Evolutionary conservation across 225 moss, liverwort and hornwort species (phyloP).

Genomic region (Marchantia polymorpha): DNA sequence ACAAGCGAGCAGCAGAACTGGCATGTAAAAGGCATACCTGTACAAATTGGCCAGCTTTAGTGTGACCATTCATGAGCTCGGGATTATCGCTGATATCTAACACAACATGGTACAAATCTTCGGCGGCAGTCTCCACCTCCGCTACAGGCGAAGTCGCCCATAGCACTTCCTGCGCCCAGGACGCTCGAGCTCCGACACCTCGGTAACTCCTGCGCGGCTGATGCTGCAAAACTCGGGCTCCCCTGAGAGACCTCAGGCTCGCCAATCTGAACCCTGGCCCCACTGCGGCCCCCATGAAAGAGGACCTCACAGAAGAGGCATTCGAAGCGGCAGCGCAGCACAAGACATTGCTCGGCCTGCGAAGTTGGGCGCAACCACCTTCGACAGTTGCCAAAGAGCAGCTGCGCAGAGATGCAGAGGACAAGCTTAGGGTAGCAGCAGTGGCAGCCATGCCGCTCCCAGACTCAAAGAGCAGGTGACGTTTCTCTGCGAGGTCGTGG

Average conservation of each 20-base stretch:
- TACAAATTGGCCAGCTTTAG: constrained; percentile 83
- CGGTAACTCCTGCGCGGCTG: constrained; percentile 1
- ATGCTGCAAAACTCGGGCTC: neutral
- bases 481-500: neutral
- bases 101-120: constrained; percentile 72
- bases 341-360: constrained; percentile 6
- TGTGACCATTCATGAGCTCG: constrained; percentile 83
- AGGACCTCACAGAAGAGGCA: neutral
- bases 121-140: constrained; percentile 61
- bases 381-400: constrained; percentile 10
- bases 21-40: constrained; percentile 45
- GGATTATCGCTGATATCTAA: constrained; percentile 77
- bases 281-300: constrained; percentile 15
- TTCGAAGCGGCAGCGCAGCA: constrained; percentile 3
- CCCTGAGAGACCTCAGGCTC: neutral
- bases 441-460: constrained; percentile 15
- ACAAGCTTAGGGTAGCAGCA: neutral
- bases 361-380: constrained; percentile 3
- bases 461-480: neutral
- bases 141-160: constrained; percentile 88
- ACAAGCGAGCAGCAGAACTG: neutral
- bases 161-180: constrained; percentile 82
- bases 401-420: constrained; percentile 5
- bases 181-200: constrained; percentile 33
- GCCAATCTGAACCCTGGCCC: constrained; percentile 10